These are phyloP conservation scores for Podaxis carcinomalis DNA, from an alignment of 768 basidiomycete genomes.

Conservation along the genomic window DNA sequence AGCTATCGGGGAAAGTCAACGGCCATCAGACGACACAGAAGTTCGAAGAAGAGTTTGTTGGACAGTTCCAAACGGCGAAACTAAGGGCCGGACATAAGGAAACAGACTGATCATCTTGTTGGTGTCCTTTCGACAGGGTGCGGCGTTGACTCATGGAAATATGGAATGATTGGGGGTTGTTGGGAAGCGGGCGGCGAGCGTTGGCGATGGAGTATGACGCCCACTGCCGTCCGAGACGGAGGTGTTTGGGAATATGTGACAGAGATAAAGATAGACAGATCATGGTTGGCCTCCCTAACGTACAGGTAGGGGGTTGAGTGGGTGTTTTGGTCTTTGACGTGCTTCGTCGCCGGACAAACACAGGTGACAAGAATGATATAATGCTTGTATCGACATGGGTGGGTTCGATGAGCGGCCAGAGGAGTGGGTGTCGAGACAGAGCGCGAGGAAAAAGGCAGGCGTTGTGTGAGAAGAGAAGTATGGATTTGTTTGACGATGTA, in stretches of 20 bases:
- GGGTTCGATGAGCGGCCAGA: neutral
- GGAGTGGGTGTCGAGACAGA: neutral
- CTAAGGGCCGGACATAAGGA: neutral
- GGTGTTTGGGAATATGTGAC: slow-evolving; percentile 1
- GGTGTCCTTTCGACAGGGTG: neutral
- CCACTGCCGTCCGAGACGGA: slow-evolving; percentile 10
- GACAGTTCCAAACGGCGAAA: neutral
- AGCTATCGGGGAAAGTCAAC: neutral
- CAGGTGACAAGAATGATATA: neutral
- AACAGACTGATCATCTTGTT: neutral
- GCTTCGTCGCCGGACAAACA: neutral
- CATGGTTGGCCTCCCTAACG: neutral
- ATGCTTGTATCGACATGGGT: neutral
- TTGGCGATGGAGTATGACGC: slow-evolving; percentile 1
- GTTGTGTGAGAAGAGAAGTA: neutral
- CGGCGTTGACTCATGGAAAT: neutral
- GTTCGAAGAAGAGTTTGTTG: neutral
- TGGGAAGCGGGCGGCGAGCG: neutral
- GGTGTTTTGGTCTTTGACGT: neutral
- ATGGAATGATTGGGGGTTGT: neutral
- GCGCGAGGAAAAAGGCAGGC: neutral
- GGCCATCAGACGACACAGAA: neutral
- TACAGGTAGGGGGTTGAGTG: neutral
- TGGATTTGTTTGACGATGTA: neutral
- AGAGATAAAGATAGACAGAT: neutral